Conservation (phyloP, 2,329 filamentous ascomycete genomes). For the Botrytis fragariae region DNA sequence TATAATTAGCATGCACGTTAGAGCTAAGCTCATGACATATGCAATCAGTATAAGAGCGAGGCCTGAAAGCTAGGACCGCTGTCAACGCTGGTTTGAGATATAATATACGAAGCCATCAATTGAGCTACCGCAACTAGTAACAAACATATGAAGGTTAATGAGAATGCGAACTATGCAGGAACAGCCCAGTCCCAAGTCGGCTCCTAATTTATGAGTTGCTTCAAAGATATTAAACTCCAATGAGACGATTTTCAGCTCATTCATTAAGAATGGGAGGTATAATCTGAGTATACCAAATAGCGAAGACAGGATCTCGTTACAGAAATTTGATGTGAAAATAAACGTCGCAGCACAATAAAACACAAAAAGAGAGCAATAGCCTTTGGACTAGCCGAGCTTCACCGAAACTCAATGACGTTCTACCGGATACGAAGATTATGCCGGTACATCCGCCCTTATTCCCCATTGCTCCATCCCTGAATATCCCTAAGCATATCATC, state of each 20-base stretch:
- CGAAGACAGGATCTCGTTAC: too few relatives aligned
- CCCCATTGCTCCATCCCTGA: neutral
- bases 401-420: neutral
- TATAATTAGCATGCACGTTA: neutral
- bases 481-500: neutral
- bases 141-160: neutral
- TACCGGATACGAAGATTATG: neutral
- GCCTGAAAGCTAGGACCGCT: neutral
- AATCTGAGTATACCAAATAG: neutral
- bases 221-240: neutral
- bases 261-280: neutral
- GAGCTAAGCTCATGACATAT: neutral
- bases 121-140: neutral
- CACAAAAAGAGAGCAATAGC: neutral
- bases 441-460: neutral
- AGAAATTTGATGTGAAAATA: neutral
- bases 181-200: too few relatives aligned
- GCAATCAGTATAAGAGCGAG: neutral
- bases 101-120: neutral
- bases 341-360: neutral
- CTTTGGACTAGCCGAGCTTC: neutral
- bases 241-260: too few relatives aligned
- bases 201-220: neutral
- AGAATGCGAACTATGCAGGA: neutral
- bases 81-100: neutral